phyloP scores from a whole-genome alignment of 2,329 filamentous ascomycete genomes.

The Zopfia rhizophila region DNA sequence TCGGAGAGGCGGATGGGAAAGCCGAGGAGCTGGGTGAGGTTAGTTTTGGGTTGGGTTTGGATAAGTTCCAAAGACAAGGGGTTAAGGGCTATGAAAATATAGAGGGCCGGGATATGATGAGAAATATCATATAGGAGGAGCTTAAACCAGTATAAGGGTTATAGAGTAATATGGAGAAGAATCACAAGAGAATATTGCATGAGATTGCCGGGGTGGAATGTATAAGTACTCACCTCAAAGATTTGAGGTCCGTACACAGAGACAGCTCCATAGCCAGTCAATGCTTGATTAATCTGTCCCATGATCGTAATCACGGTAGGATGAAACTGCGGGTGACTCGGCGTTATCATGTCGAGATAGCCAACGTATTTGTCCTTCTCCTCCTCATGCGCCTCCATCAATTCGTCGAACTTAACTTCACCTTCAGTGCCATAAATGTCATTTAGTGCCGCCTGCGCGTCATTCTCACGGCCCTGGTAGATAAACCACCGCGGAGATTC shows the following conservation, averaged over 20 bases:
- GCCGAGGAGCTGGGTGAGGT: slow-evolving; percentile 68
- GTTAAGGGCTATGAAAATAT: too few relatives aligned
- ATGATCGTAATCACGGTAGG: slow-evolving; percentile 70
- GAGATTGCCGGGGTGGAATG: not conserved
- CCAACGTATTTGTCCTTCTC: slow-evolving; percentile 60
- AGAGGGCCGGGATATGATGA: too few relatives aligned
- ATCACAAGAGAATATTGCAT: not conserved
- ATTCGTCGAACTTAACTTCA: slow-evolving; percentile 60
- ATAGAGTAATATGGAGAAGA: too few relatives aligned
- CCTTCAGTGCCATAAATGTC: slow-evolving; percentile 63
- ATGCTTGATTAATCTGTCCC: slow-evolving; percentile 70
- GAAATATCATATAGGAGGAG: too few relatives aligned
- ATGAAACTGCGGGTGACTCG: slow-evolving; percentile 66
- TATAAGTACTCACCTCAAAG: slow-evolving; percentile 57
- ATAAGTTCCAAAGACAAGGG: too few relatives aligned
- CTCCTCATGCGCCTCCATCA: slow-evolving; percentile 62
- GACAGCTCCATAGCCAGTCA: slow-evolving; percentile 69
- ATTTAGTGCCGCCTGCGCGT: slow-evolving; percentile 61
- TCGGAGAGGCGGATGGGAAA: slow-evolving; percentile 64
- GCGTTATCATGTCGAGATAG: slow-evolving; percentile 69
- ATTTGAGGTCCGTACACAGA: slow-evolving; percentile 72
- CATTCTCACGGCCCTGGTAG: slow-evolving; percentile 60
- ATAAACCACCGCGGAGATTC: slow-evolving; percentile 69
- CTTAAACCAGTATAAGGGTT: too few relatives aligned
- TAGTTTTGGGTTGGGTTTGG: slow-evolving; percentile 64